Evolutionary conservation across 2,329 filamentous ascomycete species (phyloP), one percentile per base, ranked within the genome.

Genomic region (Pseudodiploospora longispora): DNA sequence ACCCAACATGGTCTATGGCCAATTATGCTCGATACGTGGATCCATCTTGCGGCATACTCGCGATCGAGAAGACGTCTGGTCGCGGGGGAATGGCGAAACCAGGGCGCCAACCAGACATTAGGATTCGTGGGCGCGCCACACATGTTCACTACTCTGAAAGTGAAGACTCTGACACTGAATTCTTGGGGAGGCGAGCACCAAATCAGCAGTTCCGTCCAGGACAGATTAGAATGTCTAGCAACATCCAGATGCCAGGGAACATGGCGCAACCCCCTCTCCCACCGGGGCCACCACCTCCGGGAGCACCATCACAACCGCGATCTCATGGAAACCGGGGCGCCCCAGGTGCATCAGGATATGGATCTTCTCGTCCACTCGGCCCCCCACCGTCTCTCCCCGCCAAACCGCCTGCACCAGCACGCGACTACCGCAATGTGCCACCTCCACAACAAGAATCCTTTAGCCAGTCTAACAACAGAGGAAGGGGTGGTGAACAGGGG

Each of bases 1-100:
- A 64, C 47, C 64, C 69, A 39, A 78, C 74, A 1, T 82, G 77
- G 76, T 74, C 73, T 30, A 55, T 67, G 43, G 57, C 60, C 37
- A 78, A 76, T 50, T 63, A 67, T 10, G 59, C 68, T 42, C 62
- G 63, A 32, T 81, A 77, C 52, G 40, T 78, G 28, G 72, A 80
- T 53, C 55, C 65, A 5, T 52, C 63, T 6, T 74, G 69, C 43
- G 53, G 58, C 4, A 52, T 64, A 28, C 47, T 59, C 6, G 62
- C 69, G 35, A 66, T 76, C 40, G 62, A 63, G 41, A 59, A 60
- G 30, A 52, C 47, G 6, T 49, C 49, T 36, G 50, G 46, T 33
- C 40, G 44, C 55, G 57, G 40, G 55, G 58, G 34, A 12, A 45
- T 50, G 32, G 43, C 56, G 43, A 51, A 46, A 40, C 41, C 52